Conservation (phyloP, 306 rosid genomes). For the Corylus americana region DNA sequence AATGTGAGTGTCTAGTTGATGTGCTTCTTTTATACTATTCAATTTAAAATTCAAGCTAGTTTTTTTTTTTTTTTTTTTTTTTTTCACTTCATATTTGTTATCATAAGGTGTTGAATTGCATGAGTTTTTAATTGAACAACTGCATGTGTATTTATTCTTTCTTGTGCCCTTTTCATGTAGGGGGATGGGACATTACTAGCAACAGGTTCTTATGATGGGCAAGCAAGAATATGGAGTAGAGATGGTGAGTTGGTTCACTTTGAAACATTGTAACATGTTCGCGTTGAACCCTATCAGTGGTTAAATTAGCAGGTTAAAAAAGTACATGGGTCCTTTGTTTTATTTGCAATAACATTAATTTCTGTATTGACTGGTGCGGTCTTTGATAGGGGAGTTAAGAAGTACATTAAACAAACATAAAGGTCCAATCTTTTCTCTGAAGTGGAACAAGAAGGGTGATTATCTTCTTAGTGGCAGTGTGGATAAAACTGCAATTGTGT, state of each 20-base stretch:
- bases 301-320: not conserved
- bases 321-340: not conserved
- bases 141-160: conserved; percentile 4
- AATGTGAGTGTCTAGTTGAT: conserved; percentile 47
- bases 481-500: conserved; percentile 91
- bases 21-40: not conserved
- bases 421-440: conserved; percentile 89
- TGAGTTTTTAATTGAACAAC: not conserved
- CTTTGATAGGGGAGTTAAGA: conserved; percentile 64
- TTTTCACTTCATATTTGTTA: not conserved
- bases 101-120: not conserved
- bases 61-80: conserved; percentile 1
- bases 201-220: conserved; percentile 77
- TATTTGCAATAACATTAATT: not conserved
- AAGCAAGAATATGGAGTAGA: conserved; percentile 69
- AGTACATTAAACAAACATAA: conserved; percentile 82
- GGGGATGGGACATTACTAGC: conserved; percentile 68
- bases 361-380: not conserved
- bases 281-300: not conserved
- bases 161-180: conserved; percentile 26
- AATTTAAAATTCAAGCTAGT: not conserved
- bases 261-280: not conserved
- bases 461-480: conserved; percentile 93
- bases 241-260: conserved; percentile 51
- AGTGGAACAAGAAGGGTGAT: conserved; percentile 96